Evolutionary conservation across 176 grass and related monocot species (phyloP), one percentile per base, ranked within the genome.

Genomic region (Tillandsia leiboldiana): DNA sequence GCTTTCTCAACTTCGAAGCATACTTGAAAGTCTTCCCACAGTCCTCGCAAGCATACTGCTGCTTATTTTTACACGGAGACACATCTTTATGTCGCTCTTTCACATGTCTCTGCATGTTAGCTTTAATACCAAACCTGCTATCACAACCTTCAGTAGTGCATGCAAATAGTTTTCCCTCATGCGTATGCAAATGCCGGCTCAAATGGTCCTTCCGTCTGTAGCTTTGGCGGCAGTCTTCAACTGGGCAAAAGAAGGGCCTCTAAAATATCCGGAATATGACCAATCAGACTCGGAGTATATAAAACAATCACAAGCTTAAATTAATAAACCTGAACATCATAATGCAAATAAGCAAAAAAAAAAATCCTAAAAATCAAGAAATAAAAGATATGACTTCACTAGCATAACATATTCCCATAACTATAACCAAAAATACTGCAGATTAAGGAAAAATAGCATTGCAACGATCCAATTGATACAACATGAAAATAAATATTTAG

Each of bases 11-110:
- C 75, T 29, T 84, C 8, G 88, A 91, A 62, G 73, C 23, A 68
- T 91, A 91, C 79, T 79, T 91, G 62, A 91, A 87, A 63, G 26
- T 71, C 72, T 85, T 87, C 75, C 72, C 83, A 82, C 88, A 91
- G 9, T 91, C 88, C 65, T 80, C 47, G 9, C 88, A 91, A 68
- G 84, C 63, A 74, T 51, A 80, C n/a, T 77, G 72, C 62, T 82
- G 76, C 54, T 59, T 50, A 57, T 51, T 65, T 75, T 87, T 77
- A 53, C 10, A 24, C 3, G 3, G 28, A 29, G 28, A 66, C 65
- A 48, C 58, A 63, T 74, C 72, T 66, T 77, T 65, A 65, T 91
- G 88, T 56, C 82, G 50, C 82, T 79, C 72, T 64, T 72, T 91
- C 51, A 84, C 70, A 64, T 91, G 88, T 15, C 75, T 76, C 22